Base-by-base conservation (phyloP, 257 asterid species). In the Lithospermum erythrorhizon region DNA sequence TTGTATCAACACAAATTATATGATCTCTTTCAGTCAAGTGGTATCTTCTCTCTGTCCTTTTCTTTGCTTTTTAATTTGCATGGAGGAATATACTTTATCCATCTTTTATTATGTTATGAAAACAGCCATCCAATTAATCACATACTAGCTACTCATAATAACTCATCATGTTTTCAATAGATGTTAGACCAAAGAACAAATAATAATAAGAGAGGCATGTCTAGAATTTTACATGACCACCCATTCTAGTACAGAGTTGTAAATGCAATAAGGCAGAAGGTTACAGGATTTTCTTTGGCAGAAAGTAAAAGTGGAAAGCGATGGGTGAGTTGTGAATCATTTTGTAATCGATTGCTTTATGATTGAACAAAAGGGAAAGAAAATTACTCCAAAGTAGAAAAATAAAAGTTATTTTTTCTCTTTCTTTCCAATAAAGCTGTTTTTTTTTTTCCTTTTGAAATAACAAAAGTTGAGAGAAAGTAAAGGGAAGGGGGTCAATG, bases 301-400 rank as follows among this genome's bases (percentile, higher is more conserved):
- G 83, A 83, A 73, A 87, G 81, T 83, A 79, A 81, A 76, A 82
- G 87, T 79, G 73, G 82, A 80, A 87, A 71, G 84, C 79, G 86
- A 80, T 82, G 71, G 86, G 53, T 65, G 21, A 73, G 59, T 41
- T 53, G 72, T 78, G 72, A 85, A 88, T 88, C 78, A 85, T 88
- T 88, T 83, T 85, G 95, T 78, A 88, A 85, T 88, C 95, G 87
- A 88, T 83, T 85, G 95, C 96, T 83, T 88, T 83, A 83, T 83
- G 83, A 83, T 83, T 83, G 91, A 70, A 69, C 47, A 47, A 48
- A 59, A 68, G 70, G 6, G 4, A 27, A 0, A 61, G 61, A 71
- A 32, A 52, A 61, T 6, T 67, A 9, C 14, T 35, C 20, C 13
- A n/a, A 41, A 37, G 24, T 23, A 21, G 22, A 15, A 10, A 24